phyloP scores from a whole-genome alignment of 148 eudicot species.

The Selenicereus undatus region DNA sequence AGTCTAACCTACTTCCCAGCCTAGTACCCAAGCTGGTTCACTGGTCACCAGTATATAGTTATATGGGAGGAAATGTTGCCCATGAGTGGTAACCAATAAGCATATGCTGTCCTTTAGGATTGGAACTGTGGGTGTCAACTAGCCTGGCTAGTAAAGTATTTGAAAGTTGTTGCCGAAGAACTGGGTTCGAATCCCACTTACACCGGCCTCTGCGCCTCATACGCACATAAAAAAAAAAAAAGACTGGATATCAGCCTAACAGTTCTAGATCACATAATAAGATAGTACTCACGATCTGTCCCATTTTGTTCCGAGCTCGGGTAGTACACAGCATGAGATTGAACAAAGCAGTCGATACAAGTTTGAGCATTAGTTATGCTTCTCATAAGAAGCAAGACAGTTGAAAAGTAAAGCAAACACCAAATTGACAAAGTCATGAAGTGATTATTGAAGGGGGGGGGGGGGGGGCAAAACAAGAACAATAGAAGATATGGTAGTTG shows the following conservation, averaged over 20 bases:
- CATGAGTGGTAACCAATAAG: background rate
- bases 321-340: constrained; percentile 58
- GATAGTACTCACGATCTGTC: constrained; percentile 48
- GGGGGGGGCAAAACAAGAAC: background rate
- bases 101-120: background rate
- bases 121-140: too few relatives aligned
- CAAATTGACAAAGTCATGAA: constrained; percentile 24
- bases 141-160: too few relatives aligned
- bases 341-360: constrained; percentile 50
- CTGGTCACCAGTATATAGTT: too few relatives aligned
- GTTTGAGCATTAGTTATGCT: constrained; percentile 40
- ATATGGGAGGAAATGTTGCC: background rate
- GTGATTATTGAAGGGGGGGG: background rate
- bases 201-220: too few relatives aligned
- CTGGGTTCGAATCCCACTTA: too few relatives aligned
- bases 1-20: too few relatives aligned
- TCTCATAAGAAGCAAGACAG: constrained; percentile 27
- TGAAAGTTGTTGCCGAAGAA: too few relatives aligned
- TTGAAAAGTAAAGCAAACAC: constrained; percentile 12
- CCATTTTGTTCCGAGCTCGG: constrained; percentile 54
- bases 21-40: too few relatives aligned
- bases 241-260: too few relatives aligned
- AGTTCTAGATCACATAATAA: background rate
- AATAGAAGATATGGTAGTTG: background rate
- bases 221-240: too few relatives aligned